Evolutionary conservation across 106 monocot genomes (phyloP).

Genomic region (Dendrobium nobile): DNA sequence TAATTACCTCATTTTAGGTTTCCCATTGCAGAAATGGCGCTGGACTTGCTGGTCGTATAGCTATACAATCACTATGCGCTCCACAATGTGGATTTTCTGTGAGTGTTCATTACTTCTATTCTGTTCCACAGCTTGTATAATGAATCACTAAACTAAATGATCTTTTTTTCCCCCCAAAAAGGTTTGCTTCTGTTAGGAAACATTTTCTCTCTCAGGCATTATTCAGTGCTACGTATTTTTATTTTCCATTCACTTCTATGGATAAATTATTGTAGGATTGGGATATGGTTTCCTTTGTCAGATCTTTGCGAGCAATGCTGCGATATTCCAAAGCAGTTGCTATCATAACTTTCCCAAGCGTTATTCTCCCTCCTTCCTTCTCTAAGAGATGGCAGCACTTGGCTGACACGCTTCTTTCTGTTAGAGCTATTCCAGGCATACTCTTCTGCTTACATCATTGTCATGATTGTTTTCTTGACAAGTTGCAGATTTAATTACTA

Average conservation of each 20-base stretch:
- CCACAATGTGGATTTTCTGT: conserved; percentile 77
- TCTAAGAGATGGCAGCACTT: conserved; percentile 95
- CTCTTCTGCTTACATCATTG: conserved; percentile 7
- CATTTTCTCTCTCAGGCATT: neutral
- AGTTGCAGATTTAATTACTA: neutral
- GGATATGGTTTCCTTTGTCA: conserved; percentile 93
- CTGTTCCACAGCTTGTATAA: neutral
- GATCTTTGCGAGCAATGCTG: conserved; percentile 70
- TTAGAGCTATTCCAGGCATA: conserved; percentile 78
- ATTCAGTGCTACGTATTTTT: neutral
- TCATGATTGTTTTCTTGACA: neutral
- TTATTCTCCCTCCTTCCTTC: conserved; percentile 57
- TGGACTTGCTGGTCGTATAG: conserved; percentile 60
- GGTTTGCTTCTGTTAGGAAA: neutral
- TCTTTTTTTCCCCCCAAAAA: neutral
- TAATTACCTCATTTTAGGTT: conserved; percentile 8
- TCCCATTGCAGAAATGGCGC: conserved; percentile 29
- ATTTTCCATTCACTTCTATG: conserved; percentile 19
- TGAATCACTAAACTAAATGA: neutral
- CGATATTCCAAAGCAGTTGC: conserved; percentile 86
- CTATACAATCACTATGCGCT: conserved; percentile 89
- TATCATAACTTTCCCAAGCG: conserved; percentile 74
- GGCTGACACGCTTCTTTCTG: conserved; percentile 86
- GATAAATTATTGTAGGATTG: conserved; percentile 67
- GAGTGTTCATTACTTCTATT: conserved; percentile 1